A percentile compares a stretch with the other conserved stretches of the same genome.
phyloP scores from a whole-genome alignment of 148 eudicot genomes.

The Vaccinium darrowii region DNA sequence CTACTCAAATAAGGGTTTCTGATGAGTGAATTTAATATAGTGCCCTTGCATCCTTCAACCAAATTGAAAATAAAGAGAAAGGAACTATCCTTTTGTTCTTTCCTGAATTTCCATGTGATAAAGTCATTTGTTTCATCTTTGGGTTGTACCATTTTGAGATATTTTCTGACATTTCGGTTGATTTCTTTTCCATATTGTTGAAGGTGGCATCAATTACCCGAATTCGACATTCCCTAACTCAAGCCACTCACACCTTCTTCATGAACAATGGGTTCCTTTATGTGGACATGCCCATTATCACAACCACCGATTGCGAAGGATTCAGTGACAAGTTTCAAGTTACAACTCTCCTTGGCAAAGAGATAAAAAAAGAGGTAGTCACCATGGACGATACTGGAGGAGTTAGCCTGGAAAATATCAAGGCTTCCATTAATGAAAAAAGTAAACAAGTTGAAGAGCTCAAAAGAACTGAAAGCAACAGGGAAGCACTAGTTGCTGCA shows the following conservation, averaged over 20 bases:
- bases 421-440: slow-evolving; percentile 64
- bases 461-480: slow-evolving; percentile 66
- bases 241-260: slow-evolving; percentile 69
- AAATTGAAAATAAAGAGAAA: background rate
- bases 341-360: slow-evolving; percentile 48
- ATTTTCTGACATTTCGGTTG: background rate
- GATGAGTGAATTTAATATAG: background rate
- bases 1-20: background rate
- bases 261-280: slow-evolving; percentile 63
- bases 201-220: slow-evolving; percentile 86
- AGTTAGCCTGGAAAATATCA: slow-evolving; percentile 49
- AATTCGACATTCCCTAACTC: slow-evolving; percentile 58
- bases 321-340: slow-evolving; percentile 58
- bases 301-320: slow-evolving; percentile 64
- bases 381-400: slow-evolving; percentile 24
- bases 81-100: background rate
- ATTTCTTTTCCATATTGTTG: slow-evolving; percentile 9
- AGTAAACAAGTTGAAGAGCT: slow-evolving; percentile 59
- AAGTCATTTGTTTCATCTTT: background rate
- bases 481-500: slow-evolving; percentile 71
- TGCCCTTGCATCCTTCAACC: background rate
- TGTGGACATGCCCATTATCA: slow-evolving; percentile 81
- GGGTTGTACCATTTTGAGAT: background rate
- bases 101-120: background rate
- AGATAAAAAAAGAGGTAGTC: slow-evolving; percentile 16